Base-by-base conservation (phyloP, 148 eudicot genomes). In the Rhododendron ferrugineum region DNA sequence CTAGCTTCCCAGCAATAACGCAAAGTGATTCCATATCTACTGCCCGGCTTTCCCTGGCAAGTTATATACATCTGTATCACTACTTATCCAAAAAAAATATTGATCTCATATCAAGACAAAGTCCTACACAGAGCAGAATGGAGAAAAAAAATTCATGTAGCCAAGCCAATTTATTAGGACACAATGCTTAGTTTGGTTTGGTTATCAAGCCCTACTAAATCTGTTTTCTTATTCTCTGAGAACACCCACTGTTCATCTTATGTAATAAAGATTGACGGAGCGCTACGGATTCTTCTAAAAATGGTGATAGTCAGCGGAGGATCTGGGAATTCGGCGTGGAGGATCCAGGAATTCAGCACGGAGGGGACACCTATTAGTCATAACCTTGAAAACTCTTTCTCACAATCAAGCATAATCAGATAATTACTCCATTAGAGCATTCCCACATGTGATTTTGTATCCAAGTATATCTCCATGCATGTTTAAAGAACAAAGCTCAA, bases 21-120 rank as follows among this genome's bases (percentile, higher is more conserved):
- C 99, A 97, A 80, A 97, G 98, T 84, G 99, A 97, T 90, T 95
- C 99, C 56, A 93, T 95, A 90, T 97, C 99, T 64, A 97, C 93
- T 10, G 99, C 98, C 91, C 96, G 93, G 91, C 99, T 97, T 90
- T 93, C 98, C 92, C 99, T 97, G 92, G 92, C 92, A 88, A 87
- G 37, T 80, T 16, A 83, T n/a, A 78, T 30, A 78, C 62, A 26
- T 47, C 6, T 14, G 80, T 26, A 37, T 54, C 44, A 34, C 20
- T 20, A 26, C 11, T 13, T 32, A 70, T 64, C 15, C n/a, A 18
- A 18, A 28, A 30, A 13, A 30, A 5, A 10, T 10, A n/a, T 6
- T 26, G 11, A 8, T 64, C n/a, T 64, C 32, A n/a, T 64, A n/a
- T 26, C 32, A 70, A 30, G 30, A 70, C 7, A 70, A 70, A 81